phyloP scores from a whole-genome alignment of 108 stramenopile species.

The Fistulifera pelliculosa region DNA sequence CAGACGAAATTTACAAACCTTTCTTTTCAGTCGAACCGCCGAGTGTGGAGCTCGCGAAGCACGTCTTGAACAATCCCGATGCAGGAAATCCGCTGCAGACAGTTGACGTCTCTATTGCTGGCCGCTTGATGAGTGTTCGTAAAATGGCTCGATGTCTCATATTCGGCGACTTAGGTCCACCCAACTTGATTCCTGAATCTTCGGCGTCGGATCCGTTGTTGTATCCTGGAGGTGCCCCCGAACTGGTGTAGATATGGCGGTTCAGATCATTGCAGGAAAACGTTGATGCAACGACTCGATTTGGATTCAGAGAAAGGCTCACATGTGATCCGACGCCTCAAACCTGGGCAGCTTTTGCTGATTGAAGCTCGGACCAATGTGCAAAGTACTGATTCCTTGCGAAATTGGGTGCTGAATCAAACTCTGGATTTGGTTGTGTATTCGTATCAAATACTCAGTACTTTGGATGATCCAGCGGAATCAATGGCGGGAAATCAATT shows the following conservation, averaged over 20 bases:
- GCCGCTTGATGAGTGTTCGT: constrained; percentile 24
- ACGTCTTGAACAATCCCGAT: not conserved
- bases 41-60: not conserved
- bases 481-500: not conserved
- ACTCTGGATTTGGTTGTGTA: constrained; percentile 27
- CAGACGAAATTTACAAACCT: constrained; percentile 4
- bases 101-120: constrained; percentile 13
- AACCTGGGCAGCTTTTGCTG: constrained; percentile 18
- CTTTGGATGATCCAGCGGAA: not conserved
- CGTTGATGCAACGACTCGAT: constrained; percentile 14
- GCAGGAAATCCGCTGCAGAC: not conserved
- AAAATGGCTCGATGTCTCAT: constrained; percentile 22
- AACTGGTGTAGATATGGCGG: constrained; percentile 23
- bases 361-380: constrained; percentile 25
- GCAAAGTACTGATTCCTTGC: constrained; percentile 7
- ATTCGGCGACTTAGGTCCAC: constrained; percentile 33
- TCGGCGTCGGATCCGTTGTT: not conserved
- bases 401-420: constrained; percentile 22
- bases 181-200: too few relatives aligned
- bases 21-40: constrained; percentile 7
- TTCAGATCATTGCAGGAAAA: constrained; percentile 31
- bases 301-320: not conserved
- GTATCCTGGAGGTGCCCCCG: constrained; percentile 19
- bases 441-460: constrained; percentile 7
- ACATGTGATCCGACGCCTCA: constrained; percentile 5